Evolutionary conservation across 2,329 filamentous ascomycete genomes (phyloP), one percentile per base, ranked within the genome.

Genomic region (Colletotrichum sp.): DNA sequence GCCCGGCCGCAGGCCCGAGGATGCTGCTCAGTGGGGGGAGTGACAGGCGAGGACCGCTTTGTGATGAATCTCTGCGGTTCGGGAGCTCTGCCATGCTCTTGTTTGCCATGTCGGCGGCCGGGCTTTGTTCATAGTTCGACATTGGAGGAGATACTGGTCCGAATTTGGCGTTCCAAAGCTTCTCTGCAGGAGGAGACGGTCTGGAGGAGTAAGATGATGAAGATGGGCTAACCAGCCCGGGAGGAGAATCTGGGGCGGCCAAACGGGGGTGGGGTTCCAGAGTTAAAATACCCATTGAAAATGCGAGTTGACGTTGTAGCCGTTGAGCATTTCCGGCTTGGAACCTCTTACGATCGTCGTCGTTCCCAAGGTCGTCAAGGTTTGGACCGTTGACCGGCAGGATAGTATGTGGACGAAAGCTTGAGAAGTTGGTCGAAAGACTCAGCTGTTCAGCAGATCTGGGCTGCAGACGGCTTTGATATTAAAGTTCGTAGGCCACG

Each of bases 1-100:
- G 84, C 65, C 87, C 85, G 39, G 86, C 82, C 62, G 86, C 84
- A 8, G 88, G 88, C 4, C 89, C 89, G 78, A 92, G 91, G 18
- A 92, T 83, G 78, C 90, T 92, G 82, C 89, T 91, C 78, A 92
- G 79, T 8, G 90, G 88, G 3, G 90, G 90, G 26, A 92, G 86
- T 79, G 90, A 88, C 78, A 89, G 89, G 73, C 86, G 85, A 64
- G 84, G 78, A 59, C 81, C 81, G 30, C 78, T 44, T 34, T 72
- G 75, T n/a, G 79, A 79, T 63, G 80, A 80, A 74, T 87, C 85
- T 71, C 84, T 83, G 76, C 83, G 84, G 68, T 80, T 78, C 63
- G 83, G 83, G 32, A 81, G 81, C 70, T 85, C 85, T 77, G 87
- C 85, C 68, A 82, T 79, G 66, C 81, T 83, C 80, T 85, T 86